Percentiles rank a stretch among this genome's conserved stretches.
Evolutionary conservation across 768 basidiomycete species (phyloP).

Genomic region (Boletus speciosus): DNA sequence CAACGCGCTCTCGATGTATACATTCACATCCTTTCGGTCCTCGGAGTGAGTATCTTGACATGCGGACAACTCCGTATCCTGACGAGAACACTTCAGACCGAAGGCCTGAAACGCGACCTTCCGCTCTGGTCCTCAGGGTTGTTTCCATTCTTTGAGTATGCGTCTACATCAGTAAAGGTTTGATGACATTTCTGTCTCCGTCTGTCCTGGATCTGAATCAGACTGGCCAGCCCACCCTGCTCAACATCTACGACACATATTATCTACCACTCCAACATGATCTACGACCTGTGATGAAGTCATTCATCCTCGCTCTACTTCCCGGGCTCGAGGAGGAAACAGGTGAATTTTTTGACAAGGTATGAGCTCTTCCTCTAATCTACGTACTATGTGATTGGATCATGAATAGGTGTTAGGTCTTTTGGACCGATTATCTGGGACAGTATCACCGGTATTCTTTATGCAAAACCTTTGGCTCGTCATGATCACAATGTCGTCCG

Average conservation of each 20-base stretch:
- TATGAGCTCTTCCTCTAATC: conserved; percentile 17
- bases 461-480: conserved; percentile 94
- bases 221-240: conserved; percentile 63
- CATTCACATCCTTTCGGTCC: conserved; percentile 82
- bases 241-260: conserved; percentile 89
- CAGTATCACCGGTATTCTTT: conserved; percentile 86
- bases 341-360: conserved; percentile 95
- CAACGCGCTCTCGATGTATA: conserved; percentile 98
- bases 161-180: conserved; percentile 97
- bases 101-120: conserved; percentile 83
- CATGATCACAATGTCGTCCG: conserved; percentile 84
- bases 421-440: conserved; percentile 77
- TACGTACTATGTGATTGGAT: conserved; percentile 8
- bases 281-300: conserved; percentile 88
- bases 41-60: conserved; percentile 61
- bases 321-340: conserved; percentile 98
- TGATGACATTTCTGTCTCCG: conserved; percentile 10
- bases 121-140: conserved; percentile 93
- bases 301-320: conserved; percentile 87
- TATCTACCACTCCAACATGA: conserved; percentile 82
- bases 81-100: conserved; percentile 49
- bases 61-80: conserved; percentile 1
- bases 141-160: conserved; percentile 98
- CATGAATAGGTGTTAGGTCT: conserved; percentile 64
- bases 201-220: neutral